A percentile compares a stretch with the other conserved stretches of the same genome.
Conservation (phyloP, 2,329 filamentous ascomycete genomes). For the Alternaria sp. region DNA sequence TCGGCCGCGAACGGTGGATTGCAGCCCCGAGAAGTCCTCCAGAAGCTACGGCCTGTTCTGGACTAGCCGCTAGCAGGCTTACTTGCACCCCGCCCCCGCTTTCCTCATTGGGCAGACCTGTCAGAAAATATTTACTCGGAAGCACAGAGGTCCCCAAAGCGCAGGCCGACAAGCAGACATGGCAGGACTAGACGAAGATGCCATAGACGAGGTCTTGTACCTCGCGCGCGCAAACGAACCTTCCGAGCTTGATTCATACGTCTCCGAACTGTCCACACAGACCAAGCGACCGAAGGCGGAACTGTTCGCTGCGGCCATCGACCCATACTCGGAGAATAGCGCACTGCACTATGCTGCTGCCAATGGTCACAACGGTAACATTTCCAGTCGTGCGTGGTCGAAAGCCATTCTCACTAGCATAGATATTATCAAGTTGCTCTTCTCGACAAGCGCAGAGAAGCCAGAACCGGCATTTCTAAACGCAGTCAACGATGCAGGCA, state of each 20-base stretch:
- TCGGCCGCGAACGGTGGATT: background rate
- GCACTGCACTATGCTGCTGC: conserved; percentile 89
- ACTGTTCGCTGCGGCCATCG: conserved; percentile 72
- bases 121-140: conserved; percentile 21
- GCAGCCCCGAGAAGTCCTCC: background rate
- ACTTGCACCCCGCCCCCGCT: conserved; percentile 22
- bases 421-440: conserved; percentile 49
- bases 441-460: conserved; percentile 41
- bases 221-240: conserved; percentile 80
- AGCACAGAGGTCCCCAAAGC: background rate
- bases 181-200: conserved; percentile 63
- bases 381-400: background rate
- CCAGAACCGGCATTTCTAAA: conserved; percentile 62
- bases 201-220: conserved; percentile 92
- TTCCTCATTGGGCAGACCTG: conserved; percentile 12
- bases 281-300: conserved; percentile 65
- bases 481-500: conserved; percentile 78
- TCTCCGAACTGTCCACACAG: conserved; percentile 67
- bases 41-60: background rate
- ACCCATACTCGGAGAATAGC: conserved; percentile 78
- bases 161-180: conserved; percentile 18
- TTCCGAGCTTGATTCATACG: conserved; percentile 66
- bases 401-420: conserved; percentile 24
- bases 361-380: conserved; percentile 80
- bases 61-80: conserved; percentile 4